Evolutionary conservation across 2,329 filamentous ascomycete genomes (phyloP).

Genomic region (Aspergillus chevalieri): DNA sequence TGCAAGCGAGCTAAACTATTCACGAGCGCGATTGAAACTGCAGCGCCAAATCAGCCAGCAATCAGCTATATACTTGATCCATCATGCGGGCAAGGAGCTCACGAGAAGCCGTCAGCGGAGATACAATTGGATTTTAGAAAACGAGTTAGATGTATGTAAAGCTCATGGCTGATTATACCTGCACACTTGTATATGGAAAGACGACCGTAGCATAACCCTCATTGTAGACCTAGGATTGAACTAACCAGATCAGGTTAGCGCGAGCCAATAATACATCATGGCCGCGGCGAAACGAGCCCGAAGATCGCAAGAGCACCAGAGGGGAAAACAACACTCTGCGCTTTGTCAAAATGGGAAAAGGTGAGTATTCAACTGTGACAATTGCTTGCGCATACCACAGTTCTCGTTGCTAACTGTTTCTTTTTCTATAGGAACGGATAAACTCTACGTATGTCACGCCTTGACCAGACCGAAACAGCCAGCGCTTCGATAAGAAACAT

Average conservation of each 20-base stretch:
- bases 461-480: background rate
- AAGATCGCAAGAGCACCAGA: conserved; percentile 1
- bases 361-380: conserved; percentile 17
- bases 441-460: conserved; percentile 40
- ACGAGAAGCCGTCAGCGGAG: no score
- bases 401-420: background rate
- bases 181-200: no score
- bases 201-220: no score
- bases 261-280: conserved; percentile 6
- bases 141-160: no score
- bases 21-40: no score
- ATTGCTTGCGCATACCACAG: conserved; percentile 3
- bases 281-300: background rate
- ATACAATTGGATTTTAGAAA: no score
- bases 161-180: no score
- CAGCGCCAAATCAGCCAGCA: no score
- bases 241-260: conserved; percentile 4
- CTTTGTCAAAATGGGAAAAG: conserved; percentile 31
- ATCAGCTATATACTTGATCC: no score
- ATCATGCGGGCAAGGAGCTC: no score
- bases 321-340: background rate
- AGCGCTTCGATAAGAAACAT: background rate
- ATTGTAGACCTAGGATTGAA: background rate
- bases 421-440: conserved; percentile 40
- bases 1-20: no score